A percentile compares a stretch with the other conserved stretches of the same genome.
Evolutionary conservation across 192 early-diverging fungal genomes (phyloP).

Genomic region (Rhizoclosmatium globosum): DNA sequence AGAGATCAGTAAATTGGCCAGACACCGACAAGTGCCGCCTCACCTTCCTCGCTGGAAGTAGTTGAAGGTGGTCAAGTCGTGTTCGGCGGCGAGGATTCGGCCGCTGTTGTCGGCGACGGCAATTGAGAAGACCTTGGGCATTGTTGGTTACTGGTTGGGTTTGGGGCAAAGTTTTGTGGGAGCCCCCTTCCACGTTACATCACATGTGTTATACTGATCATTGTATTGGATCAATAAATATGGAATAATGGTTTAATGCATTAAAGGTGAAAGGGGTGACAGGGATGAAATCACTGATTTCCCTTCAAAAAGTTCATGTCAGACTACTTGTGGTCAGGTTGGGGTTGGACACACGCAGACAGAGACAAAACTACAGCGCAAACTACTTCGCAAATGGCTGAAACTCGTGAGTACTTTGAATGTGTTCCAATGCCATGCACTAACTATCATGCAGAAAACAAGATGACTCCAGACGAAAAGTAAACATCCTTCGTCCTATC

Average conservation of each 20-base stretch:
- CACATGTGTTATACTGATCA: too few relatives aligned
- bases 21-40: slow-evolving; percentile 7
- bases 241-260: too few relatives aligned
- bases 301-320: background rate
- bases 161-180: background rate
- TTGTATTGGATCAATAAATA: too few relatives aligned
- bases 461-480: slow-evolving; percentile 49
- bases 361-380: background rate
- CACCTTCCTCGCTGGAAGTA: slow-evolving; percentile 89
- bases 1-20: background rate
- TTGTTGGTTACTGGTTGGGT: background rate
- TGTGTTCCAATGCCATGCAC: too few relatives aligned
- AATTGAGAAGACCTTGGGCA: slow-evolving; percentile 35
- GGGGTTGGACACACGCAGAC: slow-evolving; percentile 16
- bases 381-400: background rate
- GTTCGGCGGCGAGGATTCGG: slow-evolving; percentile 65
- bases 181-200: background rate
- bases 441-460: background rate
- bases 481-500: slow-evolving; percentile 2
- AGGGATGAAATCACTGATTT: too few relatives aligned
- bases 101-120: slow-evolving; percentile 26
- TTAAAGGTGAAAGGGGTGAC: too few relatives aligned
- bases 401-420: background rate
- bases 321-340: slow-evolving; percentile 15
- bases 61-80: slow-evolving; percentile 80